Conservation (phyloP, 2,329 filamentous ascomycete genomes). For the Piedraia hortae region DNA sequence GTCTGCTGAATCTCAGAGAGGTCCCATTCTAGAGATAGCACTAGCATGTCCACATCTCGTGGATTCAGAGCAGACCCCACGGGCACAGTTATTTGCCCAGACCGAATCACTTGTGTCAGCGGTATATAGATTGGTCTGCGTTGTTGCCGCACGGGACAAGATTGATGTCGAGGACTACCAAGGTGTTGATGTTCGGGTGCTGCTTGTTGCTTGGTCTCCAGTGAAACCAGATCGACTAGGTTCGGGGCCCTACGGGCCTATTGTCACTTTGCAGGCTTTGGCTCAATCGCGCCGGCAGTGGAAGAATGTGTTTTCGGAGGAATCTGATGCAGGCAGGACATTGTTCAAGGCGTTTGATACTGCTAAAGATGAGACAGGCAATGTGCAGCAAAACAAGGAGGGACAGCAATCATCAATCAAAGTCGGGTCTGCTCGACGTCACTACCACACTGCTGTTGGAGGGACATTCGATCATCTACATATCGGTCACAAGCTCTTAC, state of each 20-base stretch:
- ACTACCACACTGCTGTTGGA: conserved; percentile 44
- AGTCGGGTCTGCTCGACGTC: conserved; percentile 1
- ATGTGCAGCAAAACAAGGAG: conserved; percentile 12
- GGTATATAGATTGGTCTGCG: conserved; percentile 50
- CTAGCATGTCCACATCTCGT: conserved; percentile 35
- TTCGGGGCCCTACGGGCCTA: conserved; percentile 18
- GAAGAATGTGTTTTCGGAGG: conserved; percentile 36
- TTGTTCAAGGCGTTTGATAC: conserved; percentile 22
- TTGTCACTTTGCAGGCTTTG: conserved; percentile 22
- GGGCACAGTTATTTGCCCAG: conserved; percentile 33
- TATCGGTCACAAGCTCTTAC: conserved; percentile 78
- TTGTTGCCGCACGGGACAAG: conserved; percentile 36
- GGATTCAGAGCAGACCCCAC: conserved; percentile 22
- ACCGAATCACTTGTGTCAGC: conserved; percentile 48
- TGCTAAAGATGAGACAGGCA: conserved; percentile 9
- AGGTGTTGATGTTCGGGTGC: conserved; percentile 47
- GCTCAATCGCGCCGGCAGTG: conserved; percentile 27
- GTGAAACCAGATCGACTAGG: conserved; percentile 7
- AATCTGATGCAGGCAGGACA: conserved; percentile 34
- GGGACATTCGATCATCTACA: conserved; percentile 95
- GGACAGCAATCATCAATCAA: conserved; percentile 2
- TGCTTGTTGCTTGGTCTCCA: conserved; percentile 38
- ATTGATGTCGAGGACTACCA: conserved; percentile 36
- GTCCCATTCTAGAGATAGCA: conserved; percentile 28
- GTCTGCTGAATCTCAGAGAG: conserved; percentile 8